A percentile compares a stretch with the other conserved stretches of the same genome.
These are phyloP conservation scores for Chalciporus sp. DNA, from an alignment of 1,284 basidiomycete genomes.

Conservation along the genomic window DNA sequence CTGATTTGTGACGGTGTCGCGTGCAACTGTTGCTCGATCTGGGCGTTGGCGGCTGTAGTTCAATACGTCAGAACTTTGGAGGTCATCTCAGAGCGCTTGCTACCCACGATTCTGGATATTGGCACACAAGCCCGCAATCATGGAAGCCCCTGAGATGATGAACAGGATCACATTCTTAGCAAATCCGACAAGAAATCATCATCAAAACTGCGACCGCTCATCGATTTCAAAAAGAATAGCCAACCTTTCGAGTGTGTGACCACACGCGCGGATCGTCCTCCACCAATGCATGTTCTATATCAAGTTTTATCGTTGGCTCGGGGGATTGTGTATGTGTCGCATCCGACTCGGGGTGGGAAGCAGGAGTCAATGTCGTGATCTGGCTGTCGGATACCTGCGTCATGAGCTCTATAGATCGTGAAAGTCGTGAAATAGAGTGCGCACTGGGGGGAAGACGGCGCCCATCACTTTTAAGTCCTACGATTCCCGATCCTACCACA, in stretches of 20 bases:
- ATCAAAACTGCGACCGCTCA: not conserved
- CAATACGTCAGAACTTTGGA: conserved; percentile 12
- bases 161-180: conserved; percentile 53
- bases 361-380: not conserved
- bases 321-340: not conserved
- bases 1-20: conserved; percentile 74
- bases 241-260: conserved; percentile 68
- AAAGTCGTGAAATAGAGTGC: not conserved
- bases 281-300: conserved; percentile 71
- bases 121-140: conserved; percentile 70
- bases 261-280: conserved; percentile 79
- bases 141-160: conserved; percentile 62
- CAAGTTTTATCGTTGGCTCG: conserved; percentile 26
- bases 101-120: conserved; percentile 72
- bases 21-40: conserved; percentile 68
- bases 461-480: conserved; percentile 9
- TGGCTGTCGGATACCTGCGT: conserved; percentile 2
- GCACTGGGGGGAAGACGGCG: not conserved
- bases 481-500: not conserved
- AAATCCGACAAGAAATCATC: not conserved
- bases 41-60: conserved; percentile 60
- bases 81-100: not conserved
- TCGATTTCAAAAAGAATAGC: not conserved
- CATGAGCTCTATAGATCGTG: conserved; percentile 13
- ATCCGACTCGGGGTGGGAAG: not conserved